These are phyloP conservation scores for Flaveria robusta DNA, from an alignment of 129 eudicot species.

Conservation along the genomic window DNA sequence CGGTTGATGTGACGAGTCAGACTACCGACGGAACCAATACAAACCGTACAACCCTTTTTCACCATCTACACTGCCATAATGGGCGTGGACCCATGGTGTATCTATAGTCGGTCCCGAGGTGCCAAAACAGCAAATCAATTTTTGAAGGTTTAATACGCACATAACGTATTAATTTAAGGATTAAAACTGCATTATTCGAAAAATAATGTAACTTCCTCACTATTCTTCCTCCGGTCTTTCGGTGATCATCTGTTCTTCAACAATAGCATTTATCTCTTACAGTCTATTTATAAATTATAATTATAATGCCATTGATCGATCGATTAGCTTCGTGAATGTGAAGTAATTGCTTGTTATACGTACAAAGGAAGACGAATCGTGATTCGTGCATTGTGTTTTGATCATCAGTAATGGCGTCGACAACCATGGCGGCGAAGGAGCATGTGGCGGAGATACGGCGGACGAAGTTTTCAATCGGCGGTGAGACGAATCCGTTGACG, in stretches of 20 bases:
- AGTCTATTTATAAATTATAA: too few species aligned
- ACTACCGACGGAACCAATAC: too few species aligned
- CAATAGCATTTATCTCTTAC: not conserved
- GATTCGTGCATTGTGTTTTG: not conserved
- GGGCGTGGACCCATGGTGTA: too few species aligned
- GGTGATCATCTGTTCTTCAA: not conserved
- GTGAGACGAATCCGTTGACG: slow-evolving; percentile 45
- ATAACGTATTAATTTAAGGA: not conserved
- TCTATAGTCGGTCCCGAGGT: too few species aligned
- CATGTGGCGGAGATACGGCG: slow-evolving; percentile 59
- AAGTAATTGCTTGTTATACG: not conserved
- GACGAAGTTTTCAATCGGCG: slow-evolving; percentile 58
- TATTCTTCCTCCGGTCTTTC: not conserved
- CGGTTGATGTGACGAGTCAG: too few species aligned
- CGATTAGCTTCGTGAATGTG: not conserved
- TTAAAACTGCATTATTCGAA: not conserved
- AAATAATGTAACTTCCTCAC: not conserved
- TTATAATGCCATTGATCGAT: not conserved
- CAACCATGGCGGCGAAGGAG: slow-evolving; percentile 33
- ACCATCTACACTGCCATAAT: too few species aligned
- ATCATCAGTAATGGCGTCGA: slow-evolving; percentile 5
- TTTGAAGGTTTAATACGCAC: not conserved
- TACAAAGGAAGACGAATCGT: not conserved
- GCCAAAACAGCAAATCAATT: not conserved
- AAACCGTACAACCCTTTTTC: too few species aligned